Evolutionary conservation across 1,284 basidiomycete genomes (phyloP), one percentile per base, ranked within the genome.

Genomic region (Fomes fomentarius): DNA sequence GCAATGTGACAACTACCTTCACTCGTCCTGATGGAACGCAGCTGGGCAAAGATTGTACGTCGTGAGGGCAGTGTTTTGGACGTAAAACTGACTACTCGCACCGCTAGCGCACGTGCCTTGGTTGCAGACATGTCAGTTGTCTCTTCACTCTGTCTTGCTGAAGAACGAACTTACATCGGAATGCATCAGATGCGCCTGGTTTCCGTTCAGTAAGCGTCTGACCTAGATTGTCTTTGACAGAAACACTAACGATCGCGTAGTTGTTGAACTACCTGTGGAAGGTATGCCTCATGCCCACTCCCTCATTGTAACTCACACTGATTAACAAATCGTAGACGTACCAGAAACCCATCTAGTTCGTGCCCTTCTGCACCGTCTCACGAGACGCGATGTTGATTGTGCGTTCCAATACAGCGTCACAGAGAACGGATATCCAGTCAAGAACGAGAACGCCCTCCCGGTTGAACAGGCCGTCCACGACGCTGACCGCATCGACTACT

Each of bases 361-460:
- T 62, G 14, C 3, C 34, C 14, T 2, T n/a, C 33, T 22, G 28
- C 8, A 10, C 6, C 21, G 11, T 11, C 26, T 30, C 6, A 14
- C 14, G n/a, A 24, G 33, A 52, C 28, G 35, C 17, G 10, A 19
- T 53, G 31, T 33, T 28, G 4, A 22, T 11, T 17, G 15, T 35
- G 14, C 12, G 14, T n/a, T 7, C 31, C 3, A 14, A 15, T 17
- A 1, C 54, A 84, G 82, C 58, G 79, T 87, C 19, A 89, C 85
- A 3, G 85, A 90, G 69, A 89, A 89, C 65, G 87, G 88, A 0
- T 91, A 88, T 64, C 76, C 87, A 1, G 82, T 83, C 55, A 87
- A 84, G 66, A 79, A 81, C 62, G 90, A 93, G 68, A 75, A 78
- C 63, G 65, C 63, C 12, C 74, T 83, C 57, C 63, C 82, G 0